Base-by-base conservation (phyloP, 2,329 filamentous ascomycete genomes). In the Aphanocladium album region DNA sequence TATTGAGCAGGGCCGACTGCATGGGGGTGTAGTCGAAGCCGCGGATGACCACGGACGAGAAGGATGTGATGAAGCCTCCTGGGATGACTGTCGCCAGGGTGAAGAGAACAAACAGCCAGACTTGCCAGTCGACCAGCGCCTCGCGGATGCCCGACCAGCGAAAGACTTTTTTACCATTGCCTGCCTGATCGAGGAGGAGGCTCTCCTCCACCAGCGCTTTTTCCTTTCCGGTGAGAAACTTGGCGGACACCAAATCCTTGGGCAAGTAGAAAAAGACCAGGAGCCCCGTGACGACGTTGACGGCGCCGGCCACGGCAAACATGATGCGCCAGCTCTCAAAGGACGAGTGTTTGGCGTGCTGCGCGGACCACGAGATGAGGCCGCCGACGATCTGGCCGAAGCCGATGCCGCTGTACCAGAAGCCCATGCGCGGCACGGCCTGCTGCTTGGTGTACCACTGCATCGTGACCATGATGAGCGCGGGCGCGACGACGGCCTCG, bases 131-230 rank as follows among this genome's bases (percentile, higher is more conserved):
- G 3, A 64, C 57, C 23, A 78, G 64, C 0, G 76, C 75, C 50
- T 79, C 78, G n/a, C 71, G 68, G 49, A 79, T 69, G 49, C 77
- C 76, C 3, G 70, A 66, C 45, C 67, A 67, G 61, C 72, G 76
- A 66, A 79, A 78, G 23, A 71, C 71, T 54, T 74, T 72, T 60
- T 72, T 74, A n/a, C 76, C 72, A 21, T 78, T 72, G n/a, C 76
- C 75, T 1, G 73, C 73, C 46, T 73, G 64, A 58, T 82, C 77
- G 0, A 75, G 68, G 5, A 73, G 80, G 39, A 91, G 77, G 67
- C 86, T 89, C 62, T 80, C 82, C 2, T 86, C 84, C 0, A 81
- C 85, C 21, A 84, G 55, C 5, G 27, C 14, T 57, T 65, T 69
- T 19, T 70, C 69, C 39, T 59, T 39, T 1, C 64, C 57, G 8